These are phyloP conservation scores for Eryngium alpinum DNA, from an alignment of 140 eudicot species.

Conservation along the genomic window DNA sequence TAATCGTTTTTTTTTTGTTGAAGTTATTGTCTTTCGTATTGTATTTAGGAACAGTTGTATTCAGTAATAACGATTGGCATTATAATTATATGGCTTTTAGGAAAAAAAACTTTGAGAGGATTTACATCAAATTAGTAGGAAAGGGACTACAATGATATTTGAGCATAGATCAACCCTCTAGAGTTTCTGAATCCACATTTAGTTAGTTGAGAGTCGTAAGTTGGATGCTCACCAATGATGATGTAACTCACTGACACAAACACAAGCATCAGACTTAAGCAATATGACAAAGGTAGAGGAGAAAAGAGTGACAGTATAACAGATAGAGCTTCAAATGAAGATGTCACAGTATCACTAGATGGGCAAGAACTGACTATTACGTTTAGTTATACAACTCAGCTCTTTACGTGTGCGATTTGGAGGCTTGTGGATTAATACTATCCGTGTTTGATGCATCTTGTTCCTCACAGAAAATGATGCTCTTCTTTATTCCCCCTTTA, in stretches of 20 bases:
- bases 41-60: neutral
- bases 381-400: neutral
- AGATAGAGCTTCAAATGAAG: conserved; percentile 4
- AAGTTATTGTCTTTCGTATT: neutral
- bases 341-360: neutral
- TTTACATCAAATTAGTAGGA: neutral
- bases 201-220: neutral
- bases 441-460: neutral
- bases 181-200: neutral
- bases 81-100: too few relatives aligned
- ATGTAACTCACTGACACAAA: neutral
- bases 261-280: neutral
- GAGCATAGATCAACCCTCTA: neutral
- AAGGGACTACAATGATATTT: neutral
- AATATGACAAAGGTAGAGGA: neutral
- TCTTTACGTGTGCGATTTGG: neutral
- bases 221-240: neutral
- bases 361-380: neutral
- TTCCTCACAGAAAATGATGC: neutral
- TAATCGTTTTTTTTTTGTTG: neutral
- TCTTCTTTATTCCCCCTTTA: neutral
- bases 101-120: too few relatives aligned
- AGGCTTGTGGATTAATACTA: neutral
- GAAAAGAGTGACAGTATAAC: neutral
- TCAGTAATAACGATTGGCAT: neutral